Evolutionary conservation across 768 basidiomycete genomes (phyloP).

Genomic region (Rhodocollybia butyracea): DNA sequence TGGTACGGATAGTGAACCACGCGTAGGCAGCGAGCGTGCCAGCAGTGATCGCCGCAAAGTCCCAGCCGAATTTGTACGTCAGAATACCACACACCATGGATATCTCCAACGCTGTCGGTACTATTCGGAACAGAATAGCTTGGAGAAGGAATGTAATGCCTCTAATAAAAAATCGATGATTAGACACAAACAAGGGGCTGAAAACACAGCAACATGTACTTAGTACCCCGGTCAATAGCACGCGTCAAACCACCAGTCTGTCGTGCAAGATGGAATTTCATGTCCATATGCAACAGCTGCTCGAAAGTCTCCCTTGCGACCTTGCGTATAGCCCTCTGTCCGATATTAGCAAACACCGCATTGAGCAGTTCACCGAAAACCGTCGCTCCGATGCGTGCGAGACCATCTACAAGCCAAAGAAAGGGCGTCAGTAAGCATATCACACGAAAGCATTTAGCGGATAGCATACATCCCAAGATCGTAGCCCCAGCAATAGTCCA

Average conservation of each 20-base stretch:
- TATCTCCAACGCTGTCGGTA: slow-evolving; percentile 94
- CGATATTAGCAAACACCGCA: slow-evolving; percentile 93
- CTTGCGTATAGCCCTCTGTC: slow-evolving; percentile 90
- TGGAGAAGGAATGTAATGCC: slow-evolving; percentile 95
- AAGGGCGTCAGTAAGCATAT: background rate
- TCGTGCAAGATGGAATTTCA: slow-evolving; percentile 87
- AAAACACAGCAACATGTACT: slow-evolving; percentile 48
- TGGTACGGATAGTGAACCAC: slow-evolving; percentile 96
- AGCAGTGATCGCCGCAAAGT: slow-evolving; percentile 90
- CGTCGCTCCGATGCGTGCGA: slow-evolving; percentile 85
- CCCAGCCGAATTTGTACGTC: slow-evolving; percentile 96
- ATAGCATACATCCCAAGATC: slow-evolving; percentile 81
- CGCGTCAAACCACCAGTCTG: slow-evolving; percentile 96
- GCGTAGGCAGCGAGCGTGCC: slow-evolving; percentile 86
- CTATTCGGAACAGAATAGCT: slow-evolving; percentile 91
- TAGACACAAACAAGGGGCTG: background rate
- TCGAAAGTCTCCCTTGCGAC: slow-evolving; percentile 94
- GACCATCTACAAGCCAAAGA: slow-evolving; percentile 67
- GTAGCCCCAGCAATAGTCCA: slow-evolving; percentile 89
- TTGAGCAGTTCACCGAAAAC: slow-evolving; percentile 91
- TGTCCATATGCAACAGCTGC: slow-evolving; percentile 85
- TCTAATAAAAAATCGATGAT: slow-evolving; percentile 36
- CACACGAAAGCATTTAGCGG: background rate
- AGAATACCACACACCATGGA: slow-evolving; percentile 96
- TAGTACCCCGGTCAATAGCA: slow-evolving; percentile 97